Conservation (phyloP, 2,329 filamentous ascomycete genomes). For the Bipolaris oryzae region DNA sequence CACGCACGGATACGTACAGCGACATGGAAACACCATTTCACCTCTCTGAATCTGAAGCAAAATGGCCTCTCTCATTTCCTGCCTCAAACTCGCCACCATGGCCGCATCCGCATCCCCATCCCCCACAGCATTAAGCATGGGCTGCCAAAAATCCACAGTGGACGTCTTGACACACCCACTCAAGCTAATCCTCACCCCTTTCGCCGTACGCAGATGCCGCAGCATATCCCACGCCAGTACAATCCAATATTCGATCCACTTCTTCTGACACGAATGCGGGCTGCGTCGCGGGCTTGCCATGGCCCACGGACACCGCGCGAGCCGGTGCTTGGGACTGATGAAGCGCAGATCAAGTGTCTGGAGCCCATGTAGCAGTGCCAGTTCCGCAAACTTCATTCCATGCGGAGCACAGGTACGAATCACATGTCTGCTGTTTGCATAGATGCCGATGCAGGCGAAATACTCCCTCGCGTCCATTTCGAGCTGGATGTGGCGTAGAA, state of each 20-base stretch:
- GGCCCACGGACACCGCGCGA: conserved; percentile 21
- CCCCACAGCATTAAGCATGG: conserved; percentile 3
- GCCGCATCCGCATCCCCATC: not conserved
- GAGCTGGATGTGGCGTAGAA: conserved; percentile 19
- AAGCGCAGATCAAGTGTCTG: conserved; percentile 25
- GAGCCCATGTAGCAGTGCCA: conserved; percentile 4
- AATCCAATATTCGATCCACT: conserved; percentile 24
- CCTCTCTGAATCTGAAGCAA: not conserved
- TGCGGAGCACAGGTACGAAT: not conserved
- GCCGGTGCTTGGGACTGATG: conserved; percentile 23
- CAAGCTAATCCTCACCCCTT: conserved; percentile 1
- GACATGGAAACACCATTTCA: conserved; percentile 1
- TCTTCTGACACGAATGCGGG: conserved; percentile 24
- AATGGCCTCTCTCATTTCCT: not conserved
- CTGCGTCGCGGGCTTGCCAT: not conserved
- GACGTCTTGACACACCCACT: conserved; percentile 24
- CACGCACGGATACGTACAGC: conserved; percentile 17
- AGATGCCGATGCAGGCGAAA: conserved; percentile 16
- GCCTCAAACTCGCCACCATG: not conserved
- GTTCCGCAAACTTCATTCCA: not conserved
- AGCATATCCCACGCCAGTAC: conserved; percentile 9
- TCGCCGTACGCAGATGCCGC: not conserved
- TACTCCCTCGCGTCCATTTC: conserved; percentile 18
- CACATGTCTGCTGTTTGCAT: not conserved
- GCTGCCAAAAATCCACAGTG: conserved; percentile 16